Base-by-base conservation (phyloP, 1,284 basidiomycete species). In the Phylloporus gajari region DNA sequence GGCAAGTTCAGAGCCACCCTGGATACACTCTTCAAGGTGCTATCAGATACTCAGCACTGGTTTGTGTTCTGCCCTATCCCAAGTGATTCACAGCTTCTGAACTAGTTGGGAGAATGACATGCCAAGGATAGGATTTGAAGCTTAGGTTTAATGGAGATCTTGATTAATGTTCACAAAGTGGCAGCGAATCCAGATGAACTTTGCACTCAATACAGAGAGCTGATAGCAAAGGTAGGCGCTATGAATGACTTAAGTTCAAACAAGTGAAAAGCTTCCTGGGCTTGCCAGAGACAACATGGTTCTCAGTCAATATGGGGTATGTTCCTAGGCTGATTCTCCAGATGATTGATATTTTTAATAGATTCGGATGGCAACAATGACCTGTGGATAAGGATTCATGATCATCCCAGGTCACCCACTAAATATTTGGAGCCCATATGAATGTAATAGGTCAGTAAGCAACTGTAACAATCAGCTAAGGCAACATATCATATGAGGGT, bases 81-180 rank as follows among this genome's bases (percentile, higher is more conserved):
- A 15, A 99, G 99, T 81, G 96, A 98, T 84, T 94, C 95, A 30
- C 96, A 98, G 81, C 85, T 98, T n/a, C 95, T 97, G 40, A 96
- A 96, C 80, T 97, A 99, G 83, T 86, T 98, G 70, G 97, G 99
- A 85, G 95, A 95, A 5, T 89, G 96, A 48, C 93, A 93, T 44
- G 93, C 98, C 72, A 98, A 97, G 82, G 94, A 95, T 1, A 97
- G 99, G 84, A 93, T 98, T 67, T 89, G 94, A 71, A 94, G 94
- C 69, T 82, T 94, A 48, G 95, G 95, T 0, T 78, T 99, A 73
- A 86, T 92, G 3, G 94, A 97, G 84, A 90, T 99, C 76, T 90
- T 93, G 11, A 90, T 87, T 13, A 90, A 88, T 72, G 86, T 92
- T 40, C 97, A 93, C 76, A 92, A 95, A 83, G 96, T 95, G 70